Evolutionary conservation across 2,329 filamentous ascomycete species (phyloP), one percentile per base, ranked within the genome.

Genomic region (Grosmannia clavigera): DNA sequence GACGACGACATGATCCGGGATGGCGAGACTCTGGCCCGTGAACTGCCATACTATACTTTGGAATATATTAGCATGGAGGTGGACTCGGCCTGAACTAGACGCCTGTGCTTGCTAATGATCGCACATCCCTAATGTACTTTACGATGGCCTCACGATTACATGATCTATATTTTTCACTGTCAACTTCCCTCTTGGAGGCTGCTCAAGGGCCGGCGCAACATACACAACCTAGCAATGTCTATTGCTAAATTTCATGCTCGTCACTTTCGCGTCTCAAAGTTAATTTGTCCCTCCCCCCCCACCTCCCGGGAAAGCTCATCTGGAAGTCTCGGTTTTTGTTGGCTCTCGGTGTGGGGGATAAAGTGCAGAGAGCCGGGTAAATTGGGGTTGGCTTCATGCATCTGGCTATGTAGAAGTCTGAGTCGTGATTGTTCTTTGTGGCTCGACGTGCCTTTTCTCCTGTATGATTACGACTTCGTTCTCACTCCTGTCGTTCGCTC

Each of bases 11-110:
- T 51, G 25, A 9, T 29, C 53, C 66, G 71, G 16, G 69, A 74
- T 11, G 71, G 73, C 27, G 71, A 75, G 58, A 67, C 70, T n/a
- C 69, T 80, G 22, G 76, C 76, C 5, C 72, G 72, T 57, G 77
- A 81, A 66, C 68, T 81, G 12, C 78, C 79, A 1, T 80, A 78
- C 65, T 80, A 74, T 64, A 72, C 72, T 2, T 71, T 77, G 62
- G 75, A 80, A 65, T 77, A 79, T 59, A 77, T 78, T 66, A 76
- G 75, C 61, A 80, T 80, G 75, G 77, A 81, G 64, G 71, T 80
- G 59, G 76, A 78, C 61, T 73, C 72, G 46, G 48, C 59, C 0
- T 60, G 48, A 60, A 19, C n/a, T 38, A 38, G 43, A 46, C 16
- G 22, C 43, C 43, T 46, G 19, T 38, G 16, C 27, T 52, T 7